Percentiles rank a stretch among this genome's conserved stretches.
Conservation (phyloP, 805 yeast species). For the Metschnikowia lunata region DNA sequence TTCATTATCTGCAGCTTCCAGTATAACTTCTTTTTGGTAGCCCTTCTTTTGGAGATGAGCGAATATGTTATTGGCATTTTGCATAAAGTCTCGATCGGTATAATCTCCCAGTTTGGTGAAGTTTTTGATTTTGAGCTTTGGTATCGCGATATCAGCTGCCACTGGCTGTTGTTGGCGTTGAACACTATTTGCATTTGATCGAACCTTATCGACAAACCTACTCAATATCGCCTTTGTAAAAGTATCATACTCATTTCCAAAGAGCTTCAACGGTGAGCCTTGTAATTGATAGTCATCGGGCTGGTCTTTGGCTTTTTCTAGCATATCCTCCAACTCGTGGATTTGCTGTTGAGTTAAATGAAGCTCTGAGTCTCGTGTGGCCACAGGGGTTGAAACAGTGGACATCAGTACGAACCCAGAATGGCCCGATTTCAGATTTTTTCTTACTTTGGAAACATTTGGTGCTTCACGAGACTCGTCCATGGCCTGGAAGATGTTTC, state of each 20-base stretch:
- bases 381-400: constrained; percentile 32
- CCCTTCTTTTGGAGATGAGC: constrained; percentile 37
- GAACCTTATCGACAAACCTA: constrained; percentile 17
- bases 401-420: constrained; percentile 24
- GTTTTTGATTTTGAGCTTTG: constrained; percentile 25
- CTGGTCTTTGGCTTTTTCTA: constrained; percentile 21
- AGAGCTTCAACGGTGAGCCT: constrained; percentile 41
- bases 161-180: constrained; percentile 6
- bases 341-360: constrained; percentile 18
- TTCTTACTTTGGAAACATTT: constrained; percentile 10
- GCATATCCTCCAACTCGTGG: constrained; percentile 21
- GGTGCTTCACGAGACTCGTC: constrained; percentile 13
- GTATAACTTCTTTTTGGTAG: constrained; percentile 2
- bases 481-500: constrained; percentile 26
- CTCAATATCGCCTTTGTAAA: constrained; percentile 30
- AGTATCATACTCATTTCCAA: constrained; percentile 37
- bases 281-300: constrained; percentile 16
- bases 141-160: constrained; percentile 6
- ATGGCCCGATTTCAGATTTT: constrained; percentile 4
- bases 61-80: constrained; percentile 37
- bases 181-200: constrained; percentile 15
- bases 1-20: constrained; percentile 1
- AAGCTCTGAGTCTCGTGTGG: constrained; percentile 13
- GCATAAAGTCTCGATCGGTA: constrained; percentile 33
- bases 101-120: constrained; percentile 30